These are phyloP conservation scores for Solidago caesia DNA, from an alignment of 129 eudicot species.

Conservation along the genomic window DNA sequence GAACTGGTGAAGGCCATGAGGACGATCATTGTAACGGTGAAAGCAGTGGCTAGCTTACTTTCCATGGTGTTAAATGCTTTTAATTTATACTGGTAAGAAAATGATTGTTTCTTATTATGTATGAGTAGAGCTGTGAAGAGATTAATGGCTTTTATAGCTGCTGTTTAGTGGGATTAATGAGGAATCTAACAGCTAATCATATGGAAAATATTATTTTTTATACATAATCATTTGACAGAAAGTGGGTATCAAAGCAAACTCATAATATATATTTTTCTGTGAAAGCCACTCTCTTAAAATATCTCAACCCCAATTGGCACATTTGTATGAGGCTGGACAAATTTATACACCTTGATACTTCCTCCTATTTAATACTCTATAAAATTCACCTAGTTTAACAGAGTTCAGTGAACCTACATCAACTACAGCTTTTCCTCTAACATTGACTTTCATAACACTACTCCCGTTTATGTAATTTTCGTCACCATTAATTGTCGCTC, in stretches of 20 bases:
- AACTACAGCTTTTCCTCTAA: too few species aligned
- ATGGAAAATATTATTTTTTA: constrained; percentile 19
- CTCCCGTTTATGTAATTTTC: too few species aligned
- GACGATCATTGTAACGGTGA: constrained; percentile 29
- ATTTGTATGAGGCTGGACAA: constrained; percentile 22
- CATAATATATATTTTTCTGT: too few species aligned
- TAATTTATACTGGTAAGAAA: neutral
- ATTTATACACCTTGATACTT: neutral
- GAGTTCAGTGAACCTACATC: neutral
- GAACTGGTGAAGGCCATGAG: constrained; percentile 24
- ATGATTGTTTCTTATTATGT: constrained; percentile 3
- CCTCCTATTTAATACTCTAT: neutral
- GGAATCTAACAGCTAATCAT: constrained; percentile 35
- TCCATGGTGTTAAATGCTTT: constrained; percentile 28
- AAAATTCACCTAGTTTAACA: neutral
- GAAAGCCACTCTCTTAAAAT: neutral
- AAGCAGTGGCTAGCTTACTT: constrained; percentile 33
- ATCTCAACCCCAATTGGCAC: neutral
- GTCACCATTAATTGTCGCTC: too few species aligned
- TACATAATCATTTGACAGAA: constrained; percentile 18
- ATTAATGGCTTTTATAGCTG: constrained; percentile 26
- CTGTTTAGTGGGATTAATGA: constrained; percentile 14
- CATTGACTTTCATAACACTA: too few species aligned
- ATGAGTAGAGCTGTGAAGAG: constrained; percentile 9
- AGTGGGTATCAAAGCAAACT: constrained; percentile 21